A percentile compares a stretch with the other conserved stretches of the same genome.
Evolutionary conservation across 768 basidiomycete genomes (phyloP).

Genomic region (Lepiota brunneoincarnata): DNA sequence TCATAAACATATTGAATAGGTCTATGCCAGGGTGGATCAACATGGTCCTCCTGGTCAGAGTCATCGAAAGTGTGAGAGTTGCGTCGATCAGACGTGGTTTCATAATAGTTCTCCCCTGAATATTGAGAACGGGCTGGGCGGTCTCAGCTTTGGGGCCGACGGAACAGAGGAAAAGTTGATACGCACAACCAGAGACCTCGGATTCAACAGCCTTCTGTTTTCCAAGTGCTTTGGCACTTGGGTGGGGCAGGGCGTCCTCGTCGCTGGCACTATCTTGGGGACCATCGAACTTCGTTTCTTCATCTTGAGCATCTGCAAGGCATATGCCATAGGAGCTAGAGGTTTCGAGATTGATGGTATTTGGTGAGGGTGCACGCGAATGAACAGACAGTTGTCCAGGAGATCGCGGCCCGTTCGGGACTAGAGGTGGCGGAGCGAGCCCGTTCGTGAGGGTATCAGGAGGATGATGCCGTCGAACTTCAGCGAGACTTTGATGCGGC

Average conservation of each 20-base stretch:
- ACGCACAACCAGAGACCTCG: conserved; percentile 43
- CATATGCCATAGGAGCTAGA: conserved; percentile 7
- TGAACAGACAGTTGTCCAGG: conserved; percentile 43
- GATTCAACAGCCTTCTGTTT: conserved; percentile 67
- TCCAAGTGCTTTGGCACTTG: conserved; percentile 86
- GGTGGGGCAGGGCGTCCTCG: conserved; percentile 48
- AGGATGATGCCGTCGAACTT: conserved; percentile 17
- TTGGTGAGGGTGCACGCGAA: conserved; percentile 74
- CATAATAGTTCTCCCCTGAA: neutral
- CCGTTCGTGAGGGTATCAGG: conserved; percentile 20
- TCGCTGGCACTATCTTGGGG: conserved; percentile 2
- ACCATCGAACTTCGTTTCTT: neutral
- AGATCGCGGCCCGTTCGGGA: conserved; percentile 71
- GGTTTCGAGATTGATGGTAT: conserved; percentile 28
- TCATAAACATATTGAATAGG: conserved; percentile 85
- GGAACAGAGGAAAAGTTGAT: conserved; percentile 3
- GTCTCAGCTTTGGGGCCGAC: neutral
- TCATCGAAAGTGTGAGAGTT: conserved; percentile 10
- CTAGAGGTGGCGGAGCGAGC: conserved; percentile 64
- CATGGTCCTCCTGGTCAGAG: conserved; percentile 19
- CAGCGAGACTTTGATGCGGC: conserved; percentile 16
- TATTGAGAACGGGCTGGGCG: conserved; percentile 3
- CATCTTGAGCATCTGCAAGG: neutral
- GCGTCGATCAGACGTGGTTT: neutral
- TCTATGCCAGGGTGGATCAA: conserved; percentile 34